phyloP scores from a whole-genome alignment of 306 rosid genomes.

The Leucaena leucocephala region DNA sequence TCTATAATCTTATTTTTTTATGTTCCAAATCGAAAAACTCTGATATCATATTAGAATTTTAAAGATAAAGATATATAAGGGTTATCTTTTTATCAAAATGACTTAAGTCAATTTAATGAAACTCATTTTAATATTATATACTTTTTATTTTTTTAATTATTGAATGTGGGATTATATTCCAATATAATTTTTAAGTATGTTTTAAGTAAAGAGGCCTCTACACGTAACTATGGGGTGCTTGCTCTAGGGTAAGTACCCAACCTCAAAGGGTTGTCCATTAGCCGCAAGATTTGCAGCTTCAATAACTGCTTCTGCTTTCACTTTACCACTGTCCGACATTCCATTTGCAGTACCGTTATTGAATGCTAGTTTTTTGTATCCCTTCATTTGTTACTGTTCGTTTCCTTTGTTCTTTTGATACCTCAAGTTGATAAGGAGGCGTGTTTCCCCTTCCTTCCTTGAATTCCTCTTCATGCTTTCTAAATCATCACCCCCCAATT shows the following conservation, averaged over 20 bases:
- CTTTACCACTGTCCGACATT: constrained; percentile 63
- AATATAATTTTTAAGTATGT: constrained; percentile 56
- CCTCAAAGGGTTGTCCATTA: constrained; percentile 78
- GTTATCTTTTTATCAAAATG: too few species aligned
- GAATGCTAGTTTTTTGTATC: constrained; percentile 50
- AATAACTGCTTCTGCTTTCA: constrained; percentile 68
- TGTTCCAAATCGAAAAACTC: too few species aligned
- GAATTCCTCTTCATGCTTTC: neutral
- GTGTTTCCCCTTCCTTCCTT: neutral
- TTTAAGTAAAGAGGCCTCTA: constrained; percentile 71
- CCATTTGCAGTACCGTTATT: constrained; percentile 40
- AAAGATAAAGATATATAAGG: too few species aligned
- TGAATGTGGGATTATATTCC: too few species aligned
- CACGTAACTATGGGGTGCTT: constrained; percentile 86
- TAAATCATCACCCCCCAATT: neutral
- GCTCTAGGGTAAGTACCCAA: constrained; percentile 86
- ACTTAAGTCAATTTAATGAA: too few species aligned
- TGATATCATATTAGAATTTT: too few species aligned
- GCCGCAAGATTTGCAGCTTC: constrained; percentile 82
- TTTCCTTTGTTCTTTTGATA: neutral
- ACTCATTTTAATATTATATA: too few species aligned
- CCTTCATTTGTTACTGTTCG: neutral
- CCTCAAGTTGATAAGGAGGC: neutral
- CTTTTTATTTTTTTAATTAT: too few species aligned
- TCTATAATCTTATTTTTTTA: too few species aligned